A percentile compares a stretch with the other conserved stretches of the same genome.
Conservation (phyloP, 805 yeast species). For the Wickerhamomyces chaumierensis region DNA sequence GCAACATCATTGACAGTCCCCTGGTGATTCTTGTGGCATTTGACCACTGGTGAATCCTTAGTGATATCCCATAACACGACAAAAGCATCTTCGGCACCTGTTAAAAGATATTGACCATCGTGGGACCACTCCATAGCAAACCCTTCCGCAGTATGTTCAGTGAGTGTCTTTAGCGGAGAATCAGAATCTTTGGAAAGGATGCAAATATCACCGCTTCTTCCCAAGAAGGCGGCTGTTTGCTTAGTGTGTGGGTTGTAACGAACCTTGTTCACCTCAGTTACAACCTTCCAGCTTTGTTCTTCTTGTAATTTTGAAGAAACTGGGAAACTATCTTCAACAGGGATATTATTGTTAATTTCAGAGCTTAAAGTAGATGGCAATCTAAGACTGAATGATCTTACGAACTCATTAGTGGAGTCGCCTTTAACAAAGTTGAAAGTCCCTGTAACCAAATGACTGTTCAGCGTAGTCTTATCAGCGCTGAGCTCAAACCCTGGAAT, state of each 20-base stretch:
- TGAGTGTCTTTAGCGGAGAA: conserved; percentile 19
- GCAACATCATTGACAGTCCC: conserved; percentile 59
- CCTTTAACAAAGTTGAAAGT: conserved; percentile 22
- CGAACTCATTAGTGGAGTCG: conserved; percentile 24
- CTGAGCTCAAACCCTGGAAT: conserved; percentile 25
- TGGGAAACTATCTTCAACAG: conserved; percentile 20
- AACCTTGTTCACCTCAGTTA: conserved; percentile 50
- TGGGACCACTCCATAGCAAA: conserved; percentile 62
- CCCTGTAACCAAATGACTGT: conserved; percentile 33
- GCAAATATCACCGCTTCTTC: conserved; percentile 34
- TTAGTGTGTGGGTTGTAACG: conserved; percentile 28
- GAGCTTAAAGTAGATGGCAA: conserved; percentile 36
- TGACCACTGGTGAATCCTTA: conserved; percentile 27
- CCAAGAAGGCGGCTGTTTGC: conserved; percentile 12
- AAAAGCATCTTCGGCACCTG: conserved; percentile 57
- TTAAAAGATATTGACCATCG: conserved; percentile 32
- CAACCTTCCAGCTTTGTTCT: conserved; percentile 38
- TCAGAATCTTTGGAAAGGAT: conserved; percentile 25
- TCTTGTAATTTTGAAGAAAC: conserved; percentile 27
- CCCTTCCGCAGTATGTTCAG: conserved; percentile 50
- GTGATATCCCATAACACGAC: conserved; percentile 63
- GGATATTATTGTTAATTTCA: conserved; percentile 14
- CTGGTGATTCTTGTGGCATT: conserved; percentile 32
- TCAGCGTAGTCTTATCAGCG: conserved; percentile 20
- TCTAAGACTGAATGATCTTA: conserved; percentile 28